phyloP scores from a whole-genome alignment of 2,329 filamentous ascomycete species.

The Parastagonospora nodorum region DNA sequence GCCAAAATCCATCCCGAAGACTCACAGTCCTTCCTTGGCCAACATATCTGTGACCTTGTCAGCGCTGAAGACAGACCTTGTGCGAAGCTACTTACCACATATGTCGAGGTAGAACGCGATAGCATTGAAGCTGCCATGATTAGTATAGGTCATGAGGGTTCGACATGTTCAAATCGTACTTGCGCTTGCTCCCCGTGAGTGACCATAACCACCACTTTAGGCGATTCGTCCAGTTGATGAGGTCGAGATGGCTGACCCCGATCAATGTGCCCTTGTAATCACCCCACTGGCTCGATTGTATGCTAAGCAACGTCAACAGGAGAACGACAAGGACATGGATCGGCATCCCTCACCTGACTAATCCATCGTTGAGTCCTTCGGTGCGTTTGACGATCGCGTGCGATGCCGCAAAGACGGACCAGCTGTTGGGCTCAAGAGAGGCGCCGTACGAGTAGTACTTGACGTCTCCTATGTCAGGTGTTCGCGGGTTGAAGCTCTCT shows the following conservation, averaged over 20 bases:
- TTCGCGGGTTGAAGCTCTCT: conserved; percentile 63
- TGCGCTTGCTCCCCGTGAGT: conserved; percentile 60
- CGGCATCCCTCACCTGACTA: conserved; percentile 56
- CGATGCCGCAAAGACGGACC: conserved; percentile 62
- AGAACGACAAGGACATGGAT: not conserved
- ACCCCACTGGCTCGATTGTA: conserved; percentile 65
- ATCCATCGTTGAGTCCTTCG: conserved; percentile 66
- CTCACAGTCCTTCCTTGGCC: conserved; percentile 43
- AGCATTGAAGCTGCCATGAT: conserved; percentile 64
- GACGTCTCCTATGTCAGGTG: conserved; percentile 60
- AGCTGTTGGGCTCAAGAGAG: conserved; percentile 59
- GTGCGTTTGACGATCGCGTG: conserved; percentile 59
- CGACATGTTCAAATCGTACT: conserved; percentile 40
- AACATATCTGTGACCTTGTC: conserved; percentile 39
- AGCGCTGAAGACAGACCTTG: not conserved
- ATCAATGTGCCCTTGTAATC: conserved; percentile 66
- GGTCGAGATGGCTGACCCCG: conserved; percentile 67
- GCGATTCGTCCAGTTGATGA: conserved; percentile 71
- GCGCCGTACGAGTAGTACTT: conserved; percentile 69
- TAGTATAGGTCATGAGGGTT: conserved; percentile 1
- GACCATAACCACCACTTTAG: conserved; percentile 63
- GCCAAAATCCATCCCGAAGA: conserved; percentile 6
- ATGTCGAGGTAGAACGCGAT: conserved; percentile 68
- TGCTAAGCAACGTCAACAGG: conserved; percentile 40
- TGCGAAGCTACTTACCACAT: conserved; percentile 55